Base-by-base conservation (phyloP, 1,284 basidiomycete species). In the Hymenochaete sp. region DNA sequence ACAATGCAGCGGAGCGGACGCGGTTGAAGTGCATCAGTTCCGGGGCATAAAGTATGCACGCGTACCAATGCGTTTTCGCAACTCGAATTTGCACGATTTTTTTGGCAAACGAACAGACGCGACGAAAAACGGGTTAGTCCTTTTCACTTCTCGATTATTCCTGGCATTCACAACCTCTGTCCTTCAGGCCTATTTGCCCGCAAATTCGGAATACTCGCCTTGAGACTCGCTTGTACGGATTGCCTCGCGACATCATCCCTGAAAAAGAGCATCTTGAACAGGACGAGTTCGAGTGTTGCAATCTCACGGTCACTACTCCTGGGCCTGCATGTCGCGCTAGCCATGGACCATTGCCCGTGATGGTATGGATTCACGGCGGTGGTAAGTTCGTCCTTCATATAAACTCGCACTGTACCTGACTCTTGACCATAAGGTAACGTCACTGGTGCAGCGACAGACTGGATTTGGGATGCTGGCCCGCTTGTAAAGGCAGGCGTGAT, bases 291-390 rank as follows among this genome's bases (percentile, higher is more conserved):
- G 79, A 82, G 44, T 86, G 82, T 60, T 65, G 85, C 32, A 86
- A 85, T 57, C 60, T 86, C 46, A 84, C 82, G 60, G 81, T 86
- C 46, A 82, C 81, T n/a, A 71, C 73, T 46, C 83, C 83, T 16
- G 75, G 70, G 14, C 71, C 71, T 27, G 63, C 75, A 19, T 42
- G 38, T 14, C 9, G 9, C 16, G 22, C 11, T 3, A 33, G 39
- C 10, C 22, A 40, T 28, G 67, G 61, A 2, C 56, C 69, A 3
- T 53, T 79, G 10, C 82, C 83, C 5, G 82, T 86, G 50, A 84
- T 86, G 82, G 59, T 85, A 33, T 86, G 82, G 82, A 67, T 86
- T 14, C 82, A 86, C 60, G 82, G 83, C 18, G 82, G 83, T 35
- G n/a, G n/a, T n/a, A n/a, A n/a, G n/a, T n/a, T n/a, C n/a, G n/a